Evolutionary conservation across 805 yeast species (phyloP).

Genomic region (Cyberlindnera mississippiensis): DNA sequence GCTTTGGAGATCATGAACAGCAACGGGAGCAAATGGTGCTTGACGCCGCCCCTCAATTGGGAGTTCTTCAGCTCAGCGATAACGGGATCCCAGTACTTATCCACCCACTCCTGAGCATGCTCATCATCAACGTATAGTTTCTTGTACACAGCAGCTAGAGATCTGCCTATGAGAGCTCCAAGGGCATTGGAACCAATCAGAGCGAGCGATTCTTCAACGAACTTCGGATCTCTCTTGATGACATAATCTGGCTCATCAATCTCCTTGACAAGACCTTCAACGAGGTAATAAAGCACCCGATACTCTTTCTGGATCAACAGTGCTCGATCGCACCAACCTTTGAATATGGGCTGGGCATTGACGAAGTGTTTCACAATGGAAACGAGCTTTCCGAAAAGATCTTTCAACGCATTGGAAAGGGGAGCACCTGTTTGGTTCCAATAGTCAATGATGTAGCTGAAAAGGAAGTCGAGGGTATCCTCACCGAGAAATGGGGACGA

Average conservation of each 20-base stretch:
- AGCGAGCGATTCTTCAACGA: slow-evolving; percentile 44
- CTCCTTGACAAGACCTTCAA: slow-evolving; percentile 53
- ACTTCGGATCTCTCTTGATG: slow-evolving; percentile 39
- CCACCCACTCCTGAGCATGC: slow-evolving; percentile 22
- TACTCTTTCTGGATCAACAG: slow-evolving; percentile 45
- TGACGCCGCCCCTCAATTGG: slow-evolving; percentile 39
- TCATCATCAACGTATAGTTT: slow-evolving; percentile 31
- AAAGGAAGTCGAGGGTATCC: slow-evolving; percentile 31
- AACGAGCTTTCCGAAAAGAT: slow-evolving; percentile 53
- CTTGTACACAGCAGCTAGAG: slow-evolving; percentile 40
- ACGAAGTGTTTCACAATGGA: slow-evolving; percentile 33
- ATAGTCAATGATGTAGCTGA: slow-evolving; percentile 57
- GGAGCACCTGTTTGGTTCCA: slow-evolving; percentile 73
- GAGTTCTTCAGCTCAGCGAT: slow-evolving; percentile 13
- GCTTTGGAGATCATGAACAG: slow-evolving; percentile 50
- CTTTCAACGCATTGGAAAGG: slow-evolving; percentile 62
- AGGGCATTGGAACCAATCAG: slow-evolving; percentile 55
- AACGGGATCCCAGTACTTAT: slow-evolving; percentile 22
- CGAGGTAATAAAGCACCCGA: slow-evolving; percentile 56
- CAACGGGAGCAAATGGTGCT: slow-evolving; percentile 57
- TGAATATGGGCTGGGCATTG: slow-evolving; percentile 26
- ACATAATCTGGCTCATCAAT: slow-evolving; percentile 38
- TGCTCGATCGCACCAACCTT: slow-evolving; percentile 43
- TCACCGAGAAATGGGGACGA: slow-evolving; percentile 15
- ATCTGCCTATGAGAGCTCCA: slow-evolving; percentile 64